Base-by-base conservation (phyloP, 441 rosid species). In the Kokia cookei region DNA sequence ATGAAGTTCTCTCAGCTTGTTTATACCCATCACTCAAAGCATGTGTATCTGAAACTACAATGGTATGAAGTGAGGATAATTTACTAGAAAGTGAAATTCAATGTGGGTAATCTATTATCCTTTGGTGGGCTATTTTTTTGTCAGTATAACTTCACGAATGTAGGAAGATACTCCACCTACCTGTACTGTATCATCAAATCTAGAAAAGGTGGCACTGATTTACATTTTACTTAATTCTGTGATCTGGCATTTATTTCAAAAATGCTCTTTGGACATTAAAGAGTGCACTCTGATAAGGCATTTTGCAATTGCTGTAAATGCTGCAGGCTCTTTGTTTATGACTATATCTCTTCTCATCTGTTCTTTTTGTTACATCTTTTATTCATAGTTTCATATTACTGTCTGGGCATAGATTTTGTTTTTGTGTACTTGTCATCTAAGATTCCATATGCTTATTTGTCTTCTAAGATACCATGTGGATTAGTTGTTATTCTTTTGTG, bases 401-500 rank as follows among this genome's bases (percentile, higher is more conserved):
- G 22, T 17, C 48, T 61, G 17, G 54, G 68, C 55, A 61, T 61
- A 12, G 45, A 43, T 48, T 48, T 61, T 32, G 17, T 48, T 15
- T 48, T 50, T 22, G 19, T 40, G 13, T 64, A 11, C 58, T 59
- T 17, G 55, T 47, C 17, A 60, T 27, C 43, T 77, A 19, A 11
- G 45, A 60, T 61, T 61, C 59, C 17, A 72, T 60, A 9, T 61
- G 69, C 45, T 19, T 65, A 5, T 58, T 55, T 24, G 40, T 29
- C 17, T 72, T 27, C 53, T 73, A 32, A 12, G 45, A 45, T 61
- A 61, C 59, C 47, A 61, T 60, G 17, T 73, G 50, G 27, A 63
- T 50, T 63, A n/a, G 68, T 73, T 50, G 59, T 40, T 73, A 37
- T 62, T 40, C 47, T 51, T 73, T 73, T 37, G 15, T 2, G n/a